Conservation (phyloP, 1,284 basidiomycete species). For the Pseudozyma flocculosa region DNA sequence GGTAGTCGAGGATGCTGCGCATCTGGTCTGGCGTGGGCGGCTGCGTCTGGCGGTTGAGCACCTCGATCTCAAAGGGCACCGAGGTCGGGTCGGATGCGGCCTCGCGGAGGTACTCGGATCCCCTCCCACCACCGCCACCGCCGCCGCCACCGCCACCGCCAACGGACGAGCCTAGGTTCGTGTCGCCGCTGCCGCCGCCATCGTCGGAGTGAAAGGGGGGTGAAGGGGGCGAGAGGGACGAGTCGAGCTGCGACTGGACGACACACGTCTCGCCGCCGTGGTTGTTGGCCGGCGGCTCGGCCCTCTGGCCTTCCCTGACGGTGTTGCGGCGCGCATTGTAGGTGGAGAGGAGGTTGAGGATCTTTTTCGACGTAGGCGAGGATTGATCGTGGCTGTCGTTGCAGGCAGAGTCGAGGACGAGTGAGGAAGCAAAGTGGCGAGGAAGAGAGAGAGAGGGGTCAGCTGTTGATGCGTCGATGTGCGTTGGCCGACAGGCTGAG, state of each 20-base stretch:
- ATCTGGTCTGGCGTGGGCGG: slow-evolving; percentile 29
- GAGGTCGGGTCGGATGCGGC: slow-evolving; percentile 12
- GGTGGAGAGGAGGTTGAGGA: slow-evolving; percentile 14
- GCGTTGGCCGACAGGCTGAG: too few species aligned
- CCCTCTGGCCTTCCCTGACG: background rate
- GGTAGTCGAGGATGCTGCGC: slow-evolving; percentile 26
- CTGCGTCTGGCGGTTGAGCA: slow-evolving; percentile 16
- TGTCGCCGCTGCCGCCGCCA: too few species aligned
- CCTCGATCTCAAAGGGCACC: slow-evolving; percentile 15
- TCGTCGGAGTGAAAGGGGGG: too few species aligned
- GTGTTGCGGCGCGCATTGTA: slow-evolving; percentile 5
- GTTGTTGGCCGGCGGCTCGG: background rate
- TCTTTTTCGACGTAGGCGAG: slow-evolving; percentile 17
- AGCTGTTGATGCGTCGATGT: too few species aligned
- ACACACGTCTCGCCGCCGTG: background rate
- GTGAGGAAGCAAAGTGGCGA: background rate
- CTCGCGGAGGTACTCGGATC: slow-evolving; percentile 11
- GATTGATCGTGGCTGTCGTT: slow-evolving; percentile 12
- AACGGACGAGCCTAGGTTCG: too few species aligned
- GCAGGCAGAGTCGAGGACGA: background rate
- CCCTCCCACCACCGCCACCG: slow-evolving; percentile 8
- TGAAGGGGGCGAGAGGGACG: too few species aligned
- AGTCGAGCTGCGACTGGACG: too few species aligned
- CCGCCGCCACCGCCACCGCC: too few species aligned
- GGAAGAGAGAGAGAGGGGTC: background rate